Conservation (phyloP, 2,329 filamentous ascomycete species). For the Hypoxylon rubiginosum region DNA sequence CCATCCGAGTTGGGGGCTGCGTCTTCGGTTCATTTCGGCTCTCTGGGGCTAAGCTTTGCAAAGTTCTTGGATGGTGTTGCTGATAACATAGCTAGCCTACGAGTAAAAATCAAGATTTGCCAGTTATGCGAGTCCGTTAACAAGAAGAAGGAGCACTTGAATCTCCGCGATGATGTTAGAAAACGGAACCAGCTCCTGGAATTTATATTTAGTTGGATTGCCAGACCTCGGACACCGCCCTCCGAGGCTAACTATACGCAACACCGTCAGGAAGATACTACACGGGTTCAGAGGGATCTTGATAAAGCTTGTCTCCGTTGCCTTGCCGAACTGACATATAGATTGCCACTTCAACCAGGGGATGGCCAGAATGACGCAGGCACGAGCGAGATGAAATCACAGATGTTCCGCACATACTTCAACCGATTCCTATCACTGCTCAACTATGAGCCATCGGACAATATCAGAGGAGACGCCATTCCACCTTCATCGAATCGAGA, state of each 20-base stretch:
- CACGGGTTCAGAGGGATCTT: constrained; percentile 73
- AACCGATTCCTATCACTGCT: constrained; percentile 76
- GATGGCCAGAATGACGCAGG: constrained; percentile 76
- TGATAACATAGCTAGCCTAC: constrained; percentile 68
- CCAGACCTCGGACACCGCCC: constrained; percentile 68
- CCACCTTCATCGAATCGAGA: constrained; percentile 61
- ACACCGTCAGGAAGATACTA: constrained; percentile 68
- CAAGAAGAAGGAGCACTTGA: constrained; percentile 76
- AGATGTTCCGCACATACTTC: constrained; percentile 80
- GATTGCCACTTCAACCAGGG: constrained; percentile 74
- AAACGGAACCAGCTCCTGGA: constrained; percentile 77
- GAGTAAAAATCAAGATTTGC: constrained; percentile 78
- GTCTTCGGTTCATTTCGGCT: constrained; percentile 73
- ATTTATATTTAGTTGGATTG: constrained; percentile 77
- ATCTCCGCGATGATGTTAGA: constrained; percentile 76
- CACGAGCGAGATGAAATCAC: constrained; percentile 76
- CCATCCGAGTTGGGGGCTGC: constrained; percentile 73
- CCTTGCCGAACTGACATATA: constrained; percentile 75
- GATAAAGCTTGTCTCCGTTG: constrained; percentile 75
- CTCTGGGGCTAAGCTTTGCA: constrained; percentile 74
- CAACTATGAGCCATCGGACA: constrained; percentile 67
- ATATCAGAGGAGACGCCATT: constrained; percentile 58
- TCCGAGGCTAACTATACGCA: constrained; percentile 57
- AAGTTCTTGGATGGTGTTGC: constrained; percentile 73
- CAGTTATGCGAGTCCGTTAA: constrained; percentile 75